Conservation (phyloP, 805 yeast genomes). For the Maudiozyma serrabonitensis region DNA sequence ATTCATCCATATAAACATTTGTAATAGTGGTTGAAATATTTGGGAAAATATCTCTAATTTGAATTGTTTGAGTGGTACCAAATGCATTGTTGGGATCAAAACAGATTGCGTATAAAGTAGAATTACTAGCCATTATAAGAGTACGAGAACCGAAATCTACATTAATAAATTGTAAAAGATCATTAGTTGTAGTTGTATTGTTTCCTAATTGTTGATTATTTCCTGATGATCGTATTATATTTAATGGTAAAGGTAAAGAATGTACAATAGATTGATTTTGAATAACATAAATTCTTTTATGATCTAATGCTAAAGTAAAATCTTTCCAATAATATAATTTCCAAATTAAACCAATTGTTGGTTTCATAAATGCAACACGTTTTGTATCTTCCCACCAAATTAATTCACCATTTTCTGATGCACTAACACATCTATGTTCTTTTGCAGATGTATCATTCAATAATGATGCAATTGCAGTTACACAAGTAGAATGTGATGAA, state of each 20-base stretch:
- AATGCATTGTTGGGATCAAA: conserved; percentile 17
- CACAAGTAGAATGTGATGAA: conserved; percentile 20
- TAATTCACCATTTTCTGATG: conserved; percentile 26
- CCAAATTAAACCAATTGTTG: conserved; percentile 17
- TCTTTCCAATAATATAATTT: conserved; percentile 16
- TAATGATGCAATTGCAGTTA: conserved; percentile 25
- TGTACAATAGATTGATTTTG: conserved; percentile 15
- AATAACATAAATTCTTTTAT: conserved; percentile 17
- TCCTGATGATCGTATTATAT: neutral
- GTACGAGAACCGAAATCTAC: conserved; percentile 27
- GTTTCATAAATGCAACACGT: conserved; percentile 7
- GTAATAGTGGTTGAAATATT: conserved; percentile 9
- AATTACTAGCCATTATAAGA: conserved; percentile 16
- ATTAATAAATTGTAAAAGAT: conserved; percentile 16
- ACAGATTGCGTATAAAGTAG: conserved; percentile 16
- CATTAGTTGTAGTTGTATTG: neutral
- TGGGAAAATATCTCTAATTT: neutral
- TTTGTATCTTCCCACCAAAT: conserved; percentile 30
- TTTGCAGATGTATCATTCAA: conserved; percentile 12
- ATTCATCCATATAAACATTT: conserved; percentile 21
- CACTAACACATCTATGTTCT: conserved; percentile 24
- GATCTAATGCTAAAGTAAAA: conserved; percentile 20
- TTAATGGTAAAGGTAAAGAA: conserved; percentile 11
- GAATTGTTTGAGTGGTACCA: conserved; percentile 13
- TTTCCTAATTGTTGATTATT: neutral